These are phyloP conservation scores for Sphenostylis stenocarpa DNA, from an alignment of 306 rosid genomes.

Conservation along the genomic window DNA sequence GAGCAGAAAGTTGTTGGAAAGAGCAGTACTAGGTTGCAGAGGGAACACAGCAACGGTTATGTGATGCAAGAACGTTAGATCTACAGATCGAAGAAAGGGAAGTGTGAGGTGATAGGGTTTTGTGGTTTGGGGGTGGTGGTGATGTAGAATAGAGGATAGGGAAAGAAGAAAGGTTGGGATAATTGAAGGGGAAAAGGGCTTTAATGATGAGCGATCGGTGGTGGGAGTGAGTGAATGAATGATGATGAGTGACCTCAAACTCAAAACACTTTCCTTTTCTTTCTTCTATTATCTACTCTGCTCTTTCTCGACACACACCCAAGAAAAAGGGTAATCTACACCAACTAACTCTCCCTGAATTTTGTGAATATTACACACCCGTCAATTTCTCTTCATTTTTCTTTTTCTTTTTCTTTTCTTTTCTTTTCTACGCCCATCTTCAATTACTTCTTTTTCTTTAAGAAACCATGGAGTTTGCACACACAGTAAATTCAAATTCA, in stretches of 20 bases:
- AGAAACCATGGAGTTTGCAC: too few species aligned
- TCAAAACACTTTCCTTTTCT: constrained; percentile 1
- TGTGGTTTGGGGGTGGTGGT: constrained; percentile 3
- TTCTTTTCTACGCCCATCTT: neutral
- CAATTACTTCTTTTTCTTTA: neutral
- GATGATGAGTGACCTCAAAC: constrained; percentile 17
- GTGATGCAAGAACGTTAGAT: constrained; percentile 61
- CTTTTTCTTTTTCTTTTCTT: neutral
- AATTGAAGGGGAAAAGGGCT: constrained; percentile 13
- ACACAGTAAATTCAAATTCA: too few species aligned
- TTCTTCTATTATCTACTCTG: constrained; percentile 9
- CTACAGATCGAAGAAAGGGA: constrained; percentile 70
- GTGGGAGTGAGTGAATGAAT: neutral
- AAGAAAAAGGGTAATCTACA: constrained; percentile 16
- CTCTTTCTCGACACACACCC: constrained; percentile 29
- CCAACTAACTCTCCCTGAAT: constrained; percentile 30
- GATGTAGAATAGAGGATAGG: neutral
- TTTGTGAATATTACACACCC: constrained; percentile 18
- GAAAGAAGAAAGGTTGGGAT: constrained; percentile 11
- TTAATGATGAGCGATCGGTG: constrained; percentile 25
- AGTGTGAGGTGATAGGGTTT: constrained; percentile 52
- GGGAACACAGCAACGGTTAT: constrained; percentile 46
- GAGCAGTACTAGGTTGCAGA: neutral
- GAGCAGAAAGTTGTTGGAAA: neutral
- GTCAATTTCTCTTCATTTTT: neutral